A percentile compares a stretch with the other conserved stretches of the same genome.
These are phyloP conservation scores for Gossypium lobatum DNA, from an alignment of 441 rosid genomes.

Conservation along the genomic window DNA sequence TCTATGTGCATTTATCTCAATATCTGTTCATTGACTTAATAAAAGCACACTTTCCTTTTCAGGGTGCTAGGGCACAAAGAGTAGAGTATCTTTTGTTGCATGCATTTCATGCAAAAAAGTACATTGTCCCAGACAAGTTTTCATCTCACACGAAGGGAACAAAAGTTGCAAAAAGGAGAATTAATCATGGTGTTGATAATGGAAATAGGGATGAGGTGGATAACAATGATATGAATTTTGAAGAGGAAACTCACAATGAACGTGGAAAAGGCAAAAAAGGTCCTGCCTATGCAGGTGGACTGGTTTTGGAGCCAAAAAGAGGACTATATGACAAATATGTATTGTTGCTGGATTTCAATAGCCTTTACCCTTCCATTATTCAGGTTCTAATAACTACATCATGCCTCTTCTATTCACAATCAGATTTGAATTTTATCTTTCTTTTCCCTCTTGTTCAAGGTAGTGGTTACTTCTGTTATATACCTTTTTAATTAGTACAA, in stretches of 20 bases:
- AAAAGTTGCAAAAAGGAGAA: slow-evolving; percentile 52
- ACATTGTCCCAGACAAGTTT: slow-evolving; percentile 85
- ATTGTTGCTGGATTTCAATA: slow-evolving; percentile 91
- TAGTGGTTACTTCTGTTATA: slow-evolving; percentile 1
- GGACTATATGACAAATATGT: slow-evolving; percentile 92
- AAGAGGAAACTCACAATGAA: slow-evolving; percentile 40
- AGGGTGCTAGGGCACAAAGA: slow-evolving; percentile 99
- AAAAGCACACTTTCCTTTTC: slow-evolving; percentile 15
- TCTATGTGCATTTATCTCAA: background rate
- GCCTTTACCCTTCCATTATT: slow-evolving; percentile 97
- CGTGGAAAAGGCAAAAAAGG: slow-evolving; percentile 64
- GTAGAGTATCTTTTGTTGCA: slow-evolving; percentile 90
- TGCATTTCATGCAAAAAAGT: slow-evolving; percentile 87
- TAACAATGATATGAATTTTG: slow-evolving; percentile 35
- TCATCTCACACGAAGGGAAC: slow-evolving; percentile 50
- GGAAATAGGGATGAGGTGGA: slow-evolving; percentile 43
- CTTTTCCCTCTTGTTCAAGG: background rate
- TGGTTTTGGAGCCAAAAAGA: slow-evolving; percentile 95
- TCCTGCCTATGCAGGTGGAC: slow-evolving; percentile 91
- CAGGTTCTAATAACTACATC: slow-evolving; percentile 49
- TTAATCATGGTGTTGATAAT: slow-evolving; percentile 40
- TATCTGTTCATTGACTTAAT: background rate
- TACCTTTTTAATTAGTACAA: slow-evolving; percentile 7
- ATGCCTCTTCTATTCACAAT: slow-evolving; percentile 11
- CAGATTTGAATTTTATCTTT: slow-evolving; percentile 10